Percentiles rank a stretch among this genome's conserved stretches.
Evolutionary conservation across 306 rosid species (phyloP).

Genomic region (Quercus dentata): DNA sequence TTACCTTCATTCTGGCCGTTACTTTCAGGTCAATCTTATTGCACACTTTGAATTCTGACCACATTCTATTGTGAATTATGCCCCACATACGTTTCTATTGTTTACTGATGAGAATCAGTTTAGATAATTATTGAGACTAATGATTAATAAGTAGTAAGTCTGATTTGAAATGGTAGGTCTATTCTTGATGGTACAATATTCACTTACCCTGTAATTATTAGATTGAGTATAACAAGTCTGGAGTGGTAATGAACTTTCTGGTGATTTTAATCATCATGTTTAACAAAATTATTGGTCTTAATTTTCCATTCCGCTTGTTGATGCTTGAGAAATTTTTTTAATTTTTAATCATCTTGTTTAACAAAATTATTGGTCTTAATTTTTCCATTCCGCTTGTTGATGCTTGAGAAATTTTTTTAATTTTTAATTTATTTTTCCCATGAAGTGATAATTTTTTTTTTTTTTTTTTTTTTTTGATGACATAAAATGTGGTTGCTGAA

Average conservation of each 20-base stretch:
- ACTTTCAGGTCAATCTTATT: conserved; percentile 32
- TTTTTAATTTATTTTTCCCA: not conserved
- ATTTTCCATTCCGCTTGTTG: not conserved
- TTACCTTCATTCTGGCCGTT: conserved; percentile 51
- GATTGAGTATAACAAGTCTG: not conserved
- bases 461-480: too few species aligned
- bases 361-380: not conserved
- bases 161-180: not conserved
- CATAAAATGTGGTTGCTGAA: too few species aligned
- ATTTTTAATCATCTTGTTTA: not conserved
- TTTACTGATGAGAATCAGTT: not conserved
- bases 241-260: not conserved
- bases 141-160: not conserved
- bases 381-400: not conserved
- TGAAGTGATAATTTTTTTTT: too few species aligned
- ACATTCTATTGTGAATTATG: not conserved
- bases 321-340: not conserved
- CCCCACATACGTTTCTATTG: not conserved
- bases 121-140: not conserved
- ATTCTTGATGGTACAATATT: not conserved
- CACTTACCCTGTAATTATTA: not conserved
- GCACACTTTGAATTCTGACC: not conserved
- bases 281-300: not conserved
- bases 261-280: not conserved
- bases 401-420: not conserved